Percentiles rank a stretch among this genome's conserved stretches.
Conservation (phyloP, 2,329 filamentous ascomycete species). For the Microdochium bolleyi region DNA sequence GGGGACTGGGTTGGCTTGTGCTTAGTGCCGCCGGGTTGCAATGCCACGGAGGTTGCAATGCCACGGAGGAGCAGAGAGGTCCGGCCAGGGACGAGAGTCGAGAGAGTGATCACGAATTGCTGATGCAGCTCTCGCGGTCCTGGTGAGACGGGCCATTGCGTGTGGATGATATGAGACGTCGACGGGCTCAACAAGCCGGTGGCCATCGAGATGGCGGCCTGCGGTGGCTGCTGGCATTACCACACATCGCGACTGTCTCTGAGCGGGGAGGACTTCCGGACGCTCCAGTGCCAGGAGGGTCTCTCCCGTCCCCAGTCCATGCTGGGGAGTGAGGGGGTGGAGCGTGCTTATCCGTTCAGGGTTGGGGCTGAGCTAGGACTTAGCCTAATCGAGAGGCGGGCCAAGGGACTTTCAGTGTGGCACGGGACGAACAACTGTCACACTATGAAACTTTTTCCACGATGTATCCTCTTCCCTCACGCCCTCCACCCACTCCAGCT, state of each 20-base stretch:
- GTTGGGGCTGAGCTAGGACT: background rate
- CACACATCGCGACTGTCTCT: background rate
- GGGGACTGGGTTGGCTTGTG: background rate
- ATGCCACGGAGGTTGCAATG: no score
- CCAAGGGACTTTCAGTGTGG: background rate
- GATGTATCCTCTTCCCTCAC: background rate
- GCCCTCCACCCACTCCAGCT: background rate
- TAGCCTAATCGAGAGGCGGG: background rate
- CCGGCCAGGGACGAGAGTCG: background rate
- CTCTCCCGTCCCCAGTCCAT: background rate
- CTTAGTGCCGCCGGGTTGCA: no score
- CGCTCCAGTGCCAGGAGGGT: background rate
- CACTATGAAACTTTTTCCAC: background rate
- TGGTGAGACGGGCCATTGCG: no score
- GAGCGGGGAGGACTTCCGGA: background rate
- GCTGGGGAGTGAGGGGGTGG: background rate
- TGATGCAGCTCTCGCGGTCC: no score
- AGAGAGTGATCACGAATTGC: background rate
- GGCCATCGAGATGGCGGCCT: background rate
- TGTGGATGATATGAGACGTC: background rate
- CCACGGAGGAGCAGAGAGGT: no score
- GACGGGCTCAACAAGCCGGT: background rate
- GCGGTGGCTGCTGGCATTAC: background rate
- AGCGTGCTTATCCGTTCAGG: background rate
- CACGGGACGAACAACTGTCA: background rate